These are phyloP conservation scores for Cyclotella sp. DNA, from an alignment of 108 stramenopile species.

Conservation along the genomic window DNA sequence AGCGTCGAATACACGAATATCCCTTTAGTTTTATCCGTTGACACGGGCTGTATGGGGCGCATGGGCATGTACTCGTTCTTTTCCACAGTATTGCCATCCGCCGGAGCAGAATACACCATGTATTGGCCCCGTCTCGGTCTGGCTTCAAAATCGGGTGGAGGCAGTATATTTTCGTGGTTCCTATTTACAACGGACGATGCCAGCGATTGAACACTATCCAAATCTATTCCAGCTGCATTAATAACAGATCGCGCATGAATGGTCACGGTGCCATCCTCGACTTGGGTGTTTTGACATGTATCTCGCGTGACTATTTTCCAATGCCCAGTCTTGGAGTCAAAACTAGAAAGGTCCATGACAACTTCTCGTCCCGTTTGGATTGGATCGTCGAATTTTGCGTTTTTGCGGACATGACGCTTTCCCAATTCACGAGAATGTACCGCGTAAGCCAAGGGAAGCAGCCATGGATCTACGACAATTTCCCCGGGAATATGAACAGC, in stretches of 20 bases:
- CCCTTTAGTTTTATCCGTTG: slow-evolving; percentile 78
- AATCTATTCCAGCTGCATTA: slow-evolving; percentile 68
- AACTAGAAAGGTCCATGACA: slow-evolving; percentile 41
- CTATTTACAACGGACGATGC: not conserved
- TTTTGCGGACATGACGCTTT: slow-evolving; percentile 22
- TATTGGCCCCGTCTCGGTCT: slow-evolving; percentile 79
- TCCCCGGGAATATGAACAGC: slow-evolving; percentile 84
- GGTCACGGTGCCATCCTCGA: slow-evolving; percentile 19
- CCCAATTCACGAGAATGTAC: slow-evolving; percentile 75
- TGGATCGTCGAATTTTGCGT: slow-evolving; percentile 10
- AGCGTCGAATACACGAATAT: slow-evolving; percentile 81
- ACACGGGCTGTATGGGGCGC: slow-evolving; percentile 84
- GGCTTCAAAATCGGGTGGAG: slow-evolving; percentile 45
- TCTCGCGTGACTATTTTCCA: slow-evolving; percentile 47
- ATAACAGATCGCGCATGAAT: slow-evolving; percentile 49
- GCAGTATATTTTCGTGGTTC: not conserved
- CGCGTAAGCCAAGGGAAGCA: slow-evolving; percentile 75
- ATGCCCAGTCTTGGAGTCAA: slow-evolving; percentile 36
- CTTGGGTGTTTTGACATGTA: not conserved
- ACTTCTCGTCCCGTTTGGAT: slow-evolving; percentile 34
- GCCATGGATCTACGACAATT: slow-evolving; percentile 87
- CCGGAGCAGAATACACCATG: slow-evolving; percentile 51
- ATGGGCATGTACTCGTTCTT: slow-evolving; percentile 24
- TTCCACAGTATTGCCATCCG: not conserved
- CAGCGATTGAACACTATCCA: slow-evolving; percentile 54